Conservation (phyloP, 345 rosid genomes). For the Corchorus olitorius region DNA sequence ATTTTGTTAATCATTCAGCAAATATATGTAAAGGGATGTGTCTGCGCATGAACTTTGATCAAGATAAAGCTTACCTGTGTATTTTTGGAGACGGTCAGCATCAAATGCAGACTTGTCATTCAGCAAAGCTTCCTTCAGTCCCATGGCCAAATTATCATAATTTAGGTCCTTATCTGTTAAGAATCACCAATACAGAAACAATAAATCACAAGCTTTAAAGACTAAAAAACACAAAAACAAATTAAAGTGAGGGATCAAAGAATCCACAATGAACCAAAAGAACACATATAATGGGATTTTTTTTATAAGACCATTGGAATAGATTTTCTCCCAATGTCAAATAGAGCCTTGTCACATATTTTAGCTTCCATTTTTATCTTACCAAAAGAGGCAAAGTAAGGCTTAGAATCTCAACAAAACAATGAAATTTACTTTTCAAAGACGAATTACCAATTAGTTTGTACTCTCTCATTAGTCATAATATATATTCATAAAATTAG, state of each 20-base stretch:
- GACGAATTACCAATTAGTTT: neutral
- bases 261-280: neutral
- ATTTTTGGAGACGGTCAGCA: conserved; percentile 67
- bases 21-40: neutral
- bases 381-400: neutral
- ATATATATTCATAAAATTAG: neutral
- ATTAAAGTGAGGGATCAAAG: neutral
- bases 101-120: conserved; percentile 69
- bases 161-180: conserved; percentile 57
- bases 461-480: neutral
- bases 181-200: conserved; percentile 3
- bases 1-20: neutral
- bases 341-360: neutral
- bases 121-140: conserved; percentile 68
- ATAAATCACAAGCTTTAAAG: neutral
- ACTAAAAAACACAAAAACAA: neutral
- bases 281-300: neutral
- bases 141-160: conserved; percentile 66
- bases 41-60: neutral
- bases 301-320: neutral
- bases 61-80: conserved; percentile 48
- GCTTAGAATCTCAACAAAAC: neutral
- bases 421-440: neutral
- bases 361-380: neutral
- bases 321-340: neutral